Conservation (phyloP, 1,139 yeast genomes). For the Suhomyces anneliseae region DNA sequence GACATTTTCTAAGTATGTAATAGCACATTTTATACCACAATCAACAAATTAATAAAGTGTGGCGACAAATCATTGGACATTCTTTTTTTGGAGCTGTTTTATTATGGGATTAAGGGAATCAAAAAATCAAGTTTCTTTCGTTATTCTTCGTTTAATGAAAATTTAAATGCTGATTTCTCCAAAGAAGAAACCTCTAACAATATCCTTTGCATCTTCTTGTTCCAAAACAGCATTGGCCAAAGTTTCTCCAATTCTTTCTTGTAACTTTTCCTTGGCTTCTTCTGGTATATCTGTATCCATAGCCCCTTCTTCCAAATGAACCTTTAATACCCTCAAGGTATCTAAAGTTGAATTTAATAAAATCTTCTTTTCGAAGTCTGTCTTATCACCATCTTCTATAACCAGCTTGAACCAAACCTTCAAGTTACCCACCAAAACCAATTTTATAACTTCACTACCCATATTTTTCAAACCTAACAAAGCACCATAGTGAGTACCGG, state of each 20-base stretch:
- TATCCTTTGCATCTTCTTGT: slow-evolving; percentile 54
- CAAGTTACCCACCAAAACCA: slow-evolving; percentile 80
- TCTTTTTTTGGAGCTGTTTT: no score
- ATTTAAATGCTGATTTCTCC: slow-evolving; percentile 50
- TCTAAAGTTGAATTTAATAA: slow-evolving; percentile 55
- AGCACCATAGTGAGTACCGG: slow-evolving; percentile 93
- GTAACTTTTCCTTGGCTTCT: slow-evolving; percentile 47
- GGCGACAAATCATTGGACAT: no score
- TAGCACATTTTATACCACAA: not conserved
- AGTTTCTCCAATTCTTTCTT: slow-evolving; percentile 60
- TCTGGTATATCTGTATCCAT: slow-evolving; percentile 36
- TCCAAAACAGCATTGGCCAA: slow-evolving; percentile 52
- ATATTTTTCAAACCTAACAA: slow-evolving; percentile 78
- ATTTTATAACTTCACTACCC: slow-evolving; percentile 86
- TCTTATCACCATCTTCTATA: slow-evolving; percentile 35
- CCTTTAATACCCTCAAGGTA: slow-evolving; percentile 48
- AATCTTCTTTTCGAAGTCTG: slow-evolving; percentile 44
- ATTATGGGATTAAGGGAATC: no score
- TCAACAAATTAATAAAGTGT: no score
- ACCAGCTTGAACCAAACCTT: slow-evolving; percentile 74
- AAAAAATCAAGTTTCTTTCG: no score
- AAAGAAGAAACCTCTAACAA: slow-evolving; percentile 72
- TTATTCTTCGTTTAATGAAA: not conserved
- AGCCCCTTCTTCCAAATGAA: slow-evolving; percentile 32
- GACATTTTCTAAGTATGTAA: not conserved